Conservation (phyloP, 2,329 filamentous ascomycete species). For the Epichloe hybrida region DNA sequence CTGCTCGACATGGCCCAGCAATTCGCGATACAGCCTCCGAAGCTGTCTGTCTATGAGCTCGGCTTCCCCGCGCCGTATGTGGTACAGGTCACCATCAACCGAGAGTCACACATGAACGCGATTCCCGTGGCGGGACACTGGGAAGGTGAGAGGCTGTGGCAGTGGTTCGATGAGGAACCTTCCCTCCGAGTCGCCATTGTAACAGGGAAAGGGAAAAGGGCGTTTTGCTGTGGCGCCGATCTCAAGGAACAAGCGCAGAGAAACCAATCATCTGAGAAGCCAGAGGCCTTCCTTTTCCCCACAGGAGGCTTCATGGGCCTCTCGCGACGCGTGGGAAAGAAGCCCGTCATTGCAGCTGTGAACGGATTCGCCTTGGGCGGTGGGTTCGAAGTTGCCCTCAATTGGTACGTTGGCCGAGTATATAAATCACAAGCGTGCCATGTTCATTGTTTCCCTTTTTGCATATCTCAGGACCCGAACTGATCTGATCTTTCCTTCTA, state of each 20-base stretch:
- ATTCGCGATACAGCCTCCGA: conserved; percentile 8
- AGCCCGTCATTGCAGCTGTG: conserved; percentile 45
- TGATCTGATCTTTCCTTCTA: background rate
- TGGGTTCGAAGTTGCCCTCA: conserved; percentile 42
- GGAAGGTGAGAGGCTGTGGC: conserved; percentile 34
- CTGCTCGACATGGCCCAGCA: conserved; percentile 5
- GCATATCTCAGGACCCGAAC: background rate
- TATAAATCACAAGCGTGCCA: no score
- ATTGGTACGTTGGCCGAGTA: conserved; percentile 27
- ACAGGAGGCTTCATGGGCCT: conserved; percentile 33
- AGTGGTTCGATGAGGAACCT: conserved; percentile 39
- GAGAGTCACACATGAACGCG: conserved; percentile 33
- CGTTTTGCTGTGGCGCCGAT: conserved; percentile 43
- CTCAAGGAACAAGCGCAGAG: conserved; percentile 31
- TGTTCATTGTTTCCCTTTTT: background rate
- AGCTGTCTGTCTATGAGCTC: conserved; percentile 15
- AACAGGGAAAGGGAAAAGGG: conserved; percentile 36
- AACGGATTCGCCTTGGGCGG: conserved; percentile 45
- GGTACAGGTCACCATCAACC: conserved; percentile 39
- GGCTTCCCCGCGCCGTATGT: conserved; percentile 32
- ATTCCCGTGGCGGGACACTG: conserved; percentile 29
- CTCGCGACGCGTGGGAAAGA: conserved; percentile 42
- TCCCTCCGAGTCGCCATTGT: conserved; percentile 32
- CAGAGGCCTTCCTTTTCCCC: conserved; percentile 14
- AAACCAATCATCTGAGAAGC: conserved; percentile 10